Evolutionary conservation across 75 land plant species (phyloP).

Genomic region (Selaginella moellendorffii): DNA sequence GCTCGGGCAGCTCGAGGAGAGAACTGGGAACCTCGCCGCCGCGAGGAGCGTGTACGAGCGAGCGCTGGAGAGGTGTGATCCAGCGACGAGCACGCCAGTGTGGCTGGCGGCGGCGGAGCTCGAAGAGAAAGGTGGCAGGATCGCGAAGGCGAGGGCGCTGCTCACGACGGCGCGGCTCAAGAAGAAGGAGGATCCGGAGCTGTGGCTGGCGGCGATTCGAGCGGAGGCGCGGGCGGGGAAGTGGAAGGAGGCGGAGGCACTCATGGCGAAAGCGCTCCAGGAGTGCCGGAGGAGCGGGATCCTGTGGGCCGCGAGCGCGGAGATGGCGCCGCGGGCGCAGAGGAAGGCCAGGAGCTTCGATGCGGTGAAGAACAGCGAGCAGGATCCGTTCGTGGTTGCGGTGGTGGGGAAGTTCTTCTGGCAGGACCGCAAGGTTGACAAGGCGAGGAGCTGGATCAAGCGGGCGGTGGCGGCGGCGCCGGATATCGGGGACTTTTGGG

Average conservation of each 20-base stretch:
- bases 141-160: slow-evolving; percentile 76
- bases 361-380: slow-evolving; percentile 66
- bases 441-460: slow-evolving; percentile 74
- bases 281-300: slow-evolving; percentile 92
- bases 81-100: slow-evolving; percentile 59
- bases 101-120: slow-evolving; percentile 79
- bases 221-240: slow-evolving; percentile 75
- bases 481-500: slow-evolving; percentile 96
- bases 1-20: slow-evolving; percentile 83
- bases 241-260: slow-evolving; percentile 71
- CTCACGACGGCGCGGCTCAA: slow-evolving; percentile 75
- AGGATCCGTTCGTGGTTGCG: slow-evolving; percentile 89
- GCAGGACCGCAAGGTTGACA: slow-evolving; percentile 89
- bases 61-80: slow-evolving; percentile 57
- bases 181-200: slow-evolving; percentile 69
- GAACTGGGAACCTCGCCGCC: slow-evolving; percentile 35
- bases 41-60: slow-evolving; percentile 55
- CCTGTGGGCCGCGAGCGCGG: slow-evolving; percentile 78
- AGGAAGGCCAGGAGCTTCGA: slow-evolving; percentile 68
- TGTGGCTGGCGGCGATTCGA: slow-evolving; percentile 86
- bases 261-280: slow-evolving; percentile 94
- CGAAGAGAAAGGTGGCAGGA: slow-evolving; percentile 59
- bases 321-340: slow-evolving; percentile 88
- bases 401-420: slow-evolving; percentile 88
- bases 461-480: slow-evolving; percentile 81